These are phyloP conservation scores for Sporothrix mexicana DNA, from an alignment of 2,329 filamentous ascomycete species.

Conservation along the genomic window DNA sequence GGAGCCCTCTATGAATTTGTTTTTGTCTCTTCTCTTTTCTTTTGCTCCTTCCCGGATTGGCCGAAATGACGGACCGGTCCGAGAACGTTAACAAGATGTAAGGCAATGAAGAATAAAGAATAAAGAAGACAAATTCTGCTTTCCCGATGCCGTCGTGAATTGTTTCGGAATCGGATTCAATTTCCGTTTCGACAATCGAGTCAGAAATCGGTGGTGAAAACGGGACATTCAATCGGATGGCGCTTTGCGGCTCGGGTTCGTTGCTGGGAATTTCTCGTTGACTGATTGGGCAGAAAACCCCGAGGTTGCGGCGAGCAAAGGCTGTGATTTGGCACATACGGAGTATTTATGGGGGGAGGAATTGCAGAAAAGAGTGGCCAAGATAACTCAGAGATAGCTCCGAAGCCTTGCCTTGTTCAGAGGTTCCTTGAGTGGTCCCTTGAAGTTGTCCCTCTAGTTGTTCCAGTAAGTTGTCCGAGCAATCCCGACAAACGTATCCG, in stretches of 20 bases:
- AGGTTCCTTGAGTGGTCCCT: no score
- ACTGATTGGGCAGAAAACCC: slow-evolving; percentile 27
- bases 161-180: slow-evolving; percentile 23
- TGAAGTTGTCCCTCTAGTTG: neutral
- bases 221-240: neutral
- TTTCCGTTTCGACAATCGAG: neutral
- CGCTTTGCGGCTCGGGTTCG: neutral
- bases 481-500: slow-evolving; percentile 1
- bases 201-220: neutral
- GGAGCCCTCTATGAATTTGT: neutral
- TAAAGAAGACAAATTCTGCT: neutral
- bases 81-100: neutral
- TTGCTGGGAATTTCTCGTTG: neutral
- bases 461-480: neutral
- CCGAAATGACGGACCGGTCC: slow-evolving; percentile 3
- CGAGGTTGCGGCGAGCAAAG: neutral
- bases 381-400: slow-evolving; percentile 4
- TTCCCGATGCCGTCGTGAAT: neutral
- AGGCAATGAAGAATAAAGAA: neutral
- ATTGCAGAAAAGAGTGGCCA: neutral
- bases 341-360: neutral
- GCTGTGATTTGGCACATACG: neutral
- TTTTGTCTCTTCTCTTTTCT: neutral
- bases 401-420: slow-evolving; percentile 16
- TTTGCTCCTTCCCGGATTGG: neutral